Conservation (phyloP, 108 stramenopile species). For the Aurantiochytrium sp. region DNA sequence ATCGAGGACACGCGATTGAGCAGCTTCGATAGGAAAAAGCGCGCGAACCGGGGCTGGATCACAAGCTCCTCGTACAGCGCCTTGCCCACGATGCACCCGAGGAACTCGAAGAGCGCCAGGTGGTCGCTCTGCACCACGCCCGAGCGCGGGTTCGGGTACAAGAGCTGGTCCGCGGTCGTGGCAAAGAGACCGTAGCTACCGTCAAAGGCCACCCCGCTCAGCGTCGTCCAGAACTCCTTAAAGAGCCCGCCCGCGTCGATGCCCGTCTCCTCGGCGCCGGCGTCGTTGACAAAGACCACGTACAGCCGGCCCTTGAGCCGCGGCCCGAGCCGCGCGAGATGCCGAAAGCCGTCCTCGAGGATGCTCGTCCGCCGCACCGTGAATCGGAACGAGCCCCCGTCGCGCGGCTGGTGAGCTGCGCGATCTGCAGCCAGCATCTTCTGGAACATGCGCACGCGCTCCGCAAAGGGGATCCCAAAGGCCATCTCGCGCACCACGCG, state of each 20-base stretch:
- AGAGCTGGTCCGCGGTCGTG: conserved; percentile 68
- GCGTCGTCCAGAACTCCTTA: conserved; percentile 89
- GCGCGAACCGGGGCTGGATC: conserved; percentile 91
- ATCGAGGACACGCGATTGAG: conserved; percentile 83
- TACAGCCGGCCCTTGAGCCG: background rate
- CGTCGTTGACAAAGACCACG: conserved; percentile 35
- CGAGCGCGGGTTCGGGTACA: conserved; percentile 89
- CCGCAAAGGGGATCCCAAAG: conserved; percentile 76
- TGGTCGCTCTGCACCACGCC: conserved; percentile 58
- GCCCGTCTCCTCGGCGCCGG: conserved; percentile 59
- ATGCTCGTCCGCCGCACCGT: conserved; percentile 72
- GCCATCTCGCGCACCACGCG: conserved; percentile 74
- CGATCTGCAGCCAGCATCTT: conserved; percentile 71
- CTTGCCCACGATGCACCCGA: conserved; percentile 84
- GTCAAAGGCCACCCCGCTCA: conserved; percentile 79
- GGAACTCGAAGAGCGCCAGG: conserved; percentile 80
- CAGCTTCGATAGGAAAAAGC: conserved; percentile 87
- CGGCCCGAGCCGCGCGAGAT: conserved; percentile 61
- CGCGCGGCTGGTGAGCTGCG: background rate
- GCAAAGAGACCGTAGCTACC: conserved; percentile 81
- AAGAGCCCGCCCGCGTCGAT: conserved; percentile 96
- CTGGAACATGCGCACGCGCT: conserved; percentile 75
- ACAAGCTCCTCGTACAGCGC: conserved; percentile 92
- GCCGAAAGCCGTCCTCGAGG: conserved; percentile 73
- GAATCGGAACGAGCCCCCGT: conserved; percentile 49